Percentiles rank a stretch among this genome's conserved stretches.
These are phyloP conservation scores for Gautieria morchelliformis DNA, from an alignment of 768 basidiomycete species.

Conservation along the genomic window DNA sequence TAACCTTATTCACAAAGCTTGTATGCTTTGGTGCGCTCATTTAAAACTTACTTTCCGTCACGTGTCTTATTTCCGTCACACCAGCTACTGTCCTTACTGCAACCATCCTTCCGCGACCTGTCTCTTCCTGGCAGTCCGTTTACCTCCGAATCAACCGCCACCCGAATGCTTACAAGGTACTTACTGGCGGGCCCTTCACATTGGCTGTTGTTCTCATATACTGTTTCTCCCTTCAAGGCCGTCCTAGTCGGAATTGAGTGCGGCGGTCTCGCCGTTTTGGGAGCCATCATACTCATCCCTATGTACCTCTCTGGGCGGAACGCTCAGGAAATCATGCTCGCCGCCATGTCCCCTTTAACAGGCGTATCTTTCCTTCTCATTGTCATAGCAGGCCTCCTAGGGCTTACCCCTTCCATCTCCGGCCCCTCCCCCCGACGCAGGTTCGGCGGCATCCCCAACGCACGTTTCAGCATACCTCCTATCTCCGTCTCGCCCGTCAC, in stretches of 20 bases:
- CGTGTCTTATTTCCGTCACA: neutral
- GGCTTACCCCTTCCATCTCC: neutral
- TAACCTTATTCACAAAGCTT: conserved; percentile 6
- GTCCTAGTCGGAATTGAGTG: conserved; percentile 1
- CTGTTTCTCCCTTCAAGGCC: neutral
- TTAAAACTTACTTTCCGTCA: neutral
- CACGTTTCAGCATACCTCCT: neutral
- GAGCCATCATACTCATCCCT: conserved; percentile 2
- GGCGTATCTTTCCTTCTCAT: conserved; percentile 5
- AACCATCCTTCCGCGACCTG: neutral
- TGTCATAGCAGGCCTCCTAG: neutral
- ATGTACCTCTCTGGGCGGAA: conserved; percentile 1
- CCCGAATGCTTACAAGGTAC: conserved; percentile 4
- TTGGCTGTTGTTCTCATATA: neutral
- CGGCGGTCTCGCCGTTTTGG: conserved; percentile 1
- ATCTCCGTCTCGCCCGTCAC: neutral
- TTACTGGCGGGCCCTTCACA: neutral
- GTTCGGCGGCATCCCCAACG: neutral
- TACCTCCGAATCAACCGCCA: neutral
- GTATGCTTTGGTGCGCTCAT: neutral
- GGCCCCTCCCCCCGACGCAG: conserved; percentile 4
- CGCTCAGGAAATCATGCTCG: conserved; percentile 1
- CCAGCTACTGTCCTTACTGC: neutral
- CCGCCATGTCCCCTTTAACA: neutral
- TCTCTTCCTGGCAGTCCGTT: neutral